phyloP scores from a whole-genome alignment of 2,329 filamentous ascomycete genomes.

The Dothideomycetes sp. region DNA sequence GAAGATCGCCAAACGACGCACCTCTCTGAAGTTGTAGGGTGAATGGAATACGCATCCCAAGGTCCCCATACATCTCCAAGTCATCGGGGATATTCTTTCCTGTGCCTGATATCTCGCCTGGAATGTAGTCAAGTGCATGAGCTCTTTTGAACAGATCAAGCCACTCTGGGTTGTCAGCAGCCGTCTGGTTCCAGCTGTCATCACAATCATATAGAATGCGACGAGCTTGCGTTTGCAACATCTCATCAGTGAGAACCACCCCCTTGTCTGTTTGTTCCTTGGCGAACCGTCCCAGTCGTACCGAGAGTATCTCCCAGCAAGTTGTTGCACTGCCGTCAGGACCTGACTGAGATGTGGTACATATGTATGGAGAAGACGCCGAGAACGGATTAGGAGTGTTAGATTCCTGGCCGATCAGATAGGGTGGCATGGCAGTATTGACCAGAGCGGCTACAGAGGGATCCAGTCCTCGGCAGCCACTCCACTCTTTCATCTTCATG shows the following conservation, averaged over 20 bases:
- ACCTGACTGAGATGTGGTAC: slow-evolving; percentile 4
- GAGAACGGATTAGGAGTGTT: slow-evolving; percentile 39
- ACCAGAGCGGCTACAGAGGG: slow-evolving; percentile 39
- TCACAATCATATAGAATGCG: slow-evolving; percentile 40
- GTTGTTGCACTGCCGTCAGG: slow-evolving; percentile 1
- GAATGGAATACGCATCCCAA: slow-evolving; percentile 26
- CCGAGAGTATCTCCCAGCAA: slow-evolving; percentile 43
- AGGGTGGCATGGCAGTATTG: slow-evolving; percentile 44
- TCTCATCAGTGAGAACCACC: slow-evolving; percentile 38
- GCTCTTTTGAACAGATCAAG: slow-evolving; percentile 41
- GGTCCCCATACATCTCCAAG: slow-evolving; percentile 27
- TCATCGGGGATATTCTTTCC: slow-evolving; percentile 26
- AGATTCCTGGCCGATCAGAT: slow-evolving; percentile 41
- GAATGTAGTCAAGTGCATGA: slow-evolving; percentile 34
- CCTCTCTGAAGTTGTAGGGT: background rate
- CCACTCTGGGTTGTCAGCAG: slow-evolving; percentile 37
- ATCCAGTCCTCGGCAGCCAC: slow-evolving; percentile 45
- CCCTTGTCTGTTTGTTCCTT: slow-evolving; percentile 31
- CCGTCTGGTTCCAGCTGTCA: slow-evolving; percentile 39
- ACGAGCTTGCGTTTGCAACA: slow-evolving; percentile 41
- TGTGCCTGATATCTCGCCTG: slow-evolving; percentile 23
- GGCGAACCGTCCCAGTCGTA: slow-evolving; percentile 37
- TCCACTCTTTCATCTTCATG: slow-evolving; percentile 45
- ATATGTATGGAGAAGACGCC: slow-evolving; percentile 27
- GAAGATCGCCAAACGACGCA: background rate